Conservation (phyloP, 2,329 filamentous ascomycete species). For the Xenoacremonium recifei region DNA sequence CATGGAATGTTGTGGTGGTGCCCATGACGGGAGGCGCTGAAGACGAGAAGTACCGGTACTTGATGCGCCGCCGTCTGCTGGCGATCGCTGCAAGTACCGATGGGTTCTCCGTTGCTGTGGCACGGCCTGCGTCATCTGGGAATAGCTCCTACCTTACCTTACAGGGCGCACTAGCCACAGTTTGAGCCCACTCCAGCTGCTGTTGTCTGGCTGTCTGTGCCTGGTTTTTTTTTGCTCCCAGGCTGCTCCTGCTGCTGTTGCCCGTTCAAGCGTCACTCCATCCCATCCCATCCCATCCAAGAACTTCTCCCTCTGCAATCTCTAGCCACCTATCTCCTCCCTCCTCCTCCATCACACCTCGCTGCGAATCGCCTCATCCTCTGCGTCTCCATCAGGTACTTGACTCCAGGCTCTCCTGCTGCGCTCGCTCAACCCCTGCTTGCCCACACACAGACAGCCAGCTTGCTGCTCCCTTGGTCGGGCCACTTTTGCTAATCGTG, state of each 20-base stretch:
- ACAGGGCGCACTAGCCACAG: background rate
- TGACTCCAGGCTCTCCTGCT: background rate
- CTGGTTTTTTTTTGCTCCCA: too few species aligned
- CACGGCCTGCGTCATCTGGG: slow-evolving; percentile 1
- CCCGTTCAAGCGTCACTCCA: slow-evolving; percentile 2
- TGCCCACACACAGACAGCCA: background rate
- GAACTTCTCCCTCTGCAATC: background rate
- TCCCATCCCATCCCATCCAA: slow-evolving; percentile 1
- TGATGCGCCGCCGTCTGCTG: too few species aligned
- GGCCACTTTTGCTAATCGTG: slow-evolving; percentile 7
- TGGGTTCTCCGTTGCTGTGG: background rate
- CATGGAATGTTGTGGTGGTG: too few species aligned
- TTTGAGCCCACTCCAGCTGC: too few species aligned
- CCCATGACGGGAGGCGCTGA: too few species aligned
- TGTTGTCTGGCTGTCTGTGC: too few species aligned
- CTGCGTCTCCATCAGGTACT: background rate
- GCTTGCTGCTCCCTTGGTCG: background rate
- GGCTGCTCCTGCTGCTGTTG: background rate
- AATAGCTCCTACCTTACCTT: too few species aligned
- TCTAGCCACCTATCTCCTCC: background rate
- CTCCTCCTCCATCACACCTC: background rate
- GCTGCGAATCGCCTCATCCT: background rate
- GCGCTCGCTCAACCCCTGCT: background rate
- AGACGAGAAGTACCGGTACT: too few species aligned
- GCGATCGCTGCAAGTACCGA: background rate